Evolutionary conservation across 495 filamentous ascomycete genomes (phyloP).

Genomic region (Podospora pseudoanserina): DNA sequence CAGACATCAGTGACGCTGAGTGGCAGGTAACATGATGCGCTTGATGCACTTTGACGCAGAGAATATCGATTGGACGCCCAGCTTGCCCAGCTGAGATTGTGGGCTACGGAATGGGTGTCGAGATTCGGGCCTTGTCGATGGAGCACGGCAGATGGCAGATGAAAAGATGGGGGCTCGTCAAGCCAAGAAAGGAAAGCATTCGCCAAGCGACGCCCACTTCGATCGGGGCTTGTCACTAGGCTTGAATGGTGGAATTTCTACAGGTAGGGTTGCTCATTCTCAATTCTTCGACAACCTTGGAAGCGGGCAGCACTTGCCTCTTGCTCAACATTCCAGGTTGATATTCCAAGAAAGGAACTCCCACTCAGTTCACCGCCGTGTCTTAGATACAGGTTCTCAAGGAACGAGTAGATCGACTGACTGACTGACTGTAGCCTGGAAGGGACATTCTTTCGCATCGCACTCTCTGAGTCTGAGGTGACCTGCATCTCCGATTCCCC

Average conservation of each 20-base stretch:
- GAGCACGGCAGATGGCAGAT: constrained; percentile 16
- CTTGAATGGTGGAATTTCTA: not conserved
- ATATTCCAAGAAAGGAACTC: not conserved
- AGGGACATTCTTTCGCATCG: not conserved
- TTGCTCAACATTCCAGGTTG: no score
- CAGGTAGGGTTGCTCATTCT: not conserved
- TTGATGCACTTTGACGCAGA: not conserved
- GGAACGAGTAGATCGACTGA: no score
- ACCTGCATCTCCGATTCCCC: constrained; percentile 7
- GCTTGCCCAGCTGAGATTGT: not conserved
- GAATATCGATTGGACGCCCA: constrained; percentile 3
- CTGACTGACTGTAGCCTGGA: not conserved
- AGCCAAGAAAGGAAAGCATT: not conserved
- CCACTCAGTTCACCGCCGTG: no score
- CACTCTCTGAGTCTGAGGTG: not conserved
- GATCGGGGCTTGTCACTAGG: not conserved
- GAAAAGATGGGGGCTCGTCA: constrained; percentile 7
- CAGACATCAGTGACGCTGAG: not conserved
- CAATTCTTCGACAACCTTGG: no score
- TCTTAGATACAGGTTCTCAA: no score
- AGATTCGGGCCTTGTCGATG: constrained; percentile 6
- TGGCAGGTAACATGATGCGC: not conserved
- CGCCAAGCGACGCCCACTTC: not conserved
- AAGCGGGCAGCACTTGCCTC: no score
- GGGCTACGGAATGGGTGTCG: not conserved